Conservation (phyloP, 352 stramenopile species). For the Globisporangium apiculatum region DNA sequence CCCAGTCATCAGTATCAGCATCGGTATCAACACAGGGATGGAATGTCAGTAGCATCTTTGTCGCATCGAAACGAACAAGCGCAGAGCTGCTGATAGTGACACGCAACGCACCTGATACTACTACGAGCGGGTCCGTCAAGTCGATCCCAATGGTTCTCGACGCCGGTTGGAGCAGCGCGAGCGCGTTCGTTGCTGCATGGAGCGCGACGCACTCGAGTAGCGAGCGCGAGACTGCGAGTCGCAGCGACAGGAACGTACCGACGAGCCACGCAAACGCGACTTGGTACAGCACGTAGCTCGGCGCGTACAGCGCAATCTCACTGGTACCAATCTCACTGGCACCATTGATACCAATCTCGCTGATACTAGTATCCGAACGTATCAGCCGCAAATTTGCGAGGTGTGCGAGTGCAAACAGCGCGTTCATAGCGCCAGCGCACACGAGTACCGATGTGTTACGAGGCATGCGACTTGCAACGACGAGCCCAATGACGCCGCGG, state of each 20-base stretch:
- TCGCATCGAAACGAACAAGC: too few species aligned
- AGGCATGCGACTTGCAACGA: constrained; percentile 34
- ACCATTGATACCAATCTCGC: too few species aligned
- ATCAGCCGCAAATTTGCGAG: constrained; percentile 23
- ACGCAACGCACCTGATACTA: neutral
- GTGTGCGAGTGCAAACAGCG: constrained; percentile 46
- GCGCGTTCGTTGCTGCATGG: constrained; percentile 55
- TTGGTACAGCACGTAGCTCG: constrained; percentile 35
- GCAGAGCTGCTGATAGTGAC: too few species aligned
- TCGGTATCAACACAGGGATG: too few species aligned
- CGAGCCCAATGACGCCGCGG: constrained; percentile 37
- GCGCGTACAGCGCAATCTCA: constrained; percentile 3
- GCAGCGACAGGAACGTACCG: constrained; percentile 35
- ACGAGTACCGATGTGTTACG: constrained; percentile 8
- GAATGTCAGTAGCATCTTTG: too few species aligned
- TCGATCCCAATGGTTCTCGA: neutral
- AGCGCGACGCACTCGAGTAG: constrained; percentile 47
- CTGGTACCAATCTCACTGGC: constrained; percentile 2
- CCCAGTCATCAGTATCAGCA: too few species aligned
- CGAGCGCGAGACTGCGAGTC: constrained; percentile 26
- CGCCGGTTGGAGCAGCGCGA: constrained; percentile 20
- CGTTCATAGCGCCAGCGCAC: constrained; percentile 24
- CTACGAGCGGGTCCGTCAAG: constrained; percentile 1
- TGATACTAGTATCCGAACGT: too few species aligned
- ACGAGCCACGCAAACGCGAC: constrained; percentile 34